These are phyloP conservation scores for Citrullus mucosospermus DNA, from an alignment of 306 rosid species.

Conservation along the genomic window DNA sequence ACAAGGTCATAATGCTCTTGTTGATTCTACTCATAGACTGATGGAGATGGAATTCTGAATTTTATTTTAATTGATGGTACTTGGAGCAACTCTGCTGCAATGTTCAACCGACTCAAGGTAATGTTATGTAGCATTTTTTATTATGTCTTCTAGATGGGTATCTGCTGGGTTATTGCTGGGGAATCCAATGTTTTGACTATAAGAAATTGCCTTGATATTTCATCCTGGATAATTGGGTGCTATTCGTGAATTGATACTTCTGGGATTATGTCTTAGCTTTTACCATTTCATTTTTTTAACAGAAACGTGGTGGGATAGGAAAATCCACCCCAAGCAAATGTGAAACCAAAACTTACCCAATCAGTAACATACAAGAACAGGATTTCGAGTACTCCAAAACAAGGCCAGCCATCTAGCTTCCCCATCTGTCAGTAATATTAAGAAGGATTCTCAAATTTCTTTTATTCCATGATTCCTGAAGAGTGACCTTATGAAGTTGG, in stretches of 20 bases:
- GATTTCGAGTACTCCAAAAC: not conserved
- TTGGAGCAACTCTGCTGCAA: constrained; percentile 96
- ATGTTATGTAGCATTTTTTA: constrained; percentile 8
- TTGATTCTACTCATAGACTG: constrained; percentile 37
- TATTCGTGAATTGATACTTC: not conserved
- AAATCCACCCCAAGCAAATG: not conserved
- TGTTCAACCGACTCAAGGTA: constrained; percentile 92
- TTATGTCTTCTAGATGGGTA: not conserved
- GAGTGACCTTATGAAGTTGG: not conserved
- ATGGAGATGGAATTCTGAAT: constrained; percentile 45
- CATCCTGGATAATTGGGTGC: not conserved
- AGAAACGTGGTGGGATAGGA: not conserved
- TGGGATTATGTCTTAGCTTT: not conserved
- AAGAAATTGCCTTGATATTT: not conserved
- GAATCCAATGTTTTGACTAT: not conserved
- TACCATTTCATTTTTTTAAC: not conserved
- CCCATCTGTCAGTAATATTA: not conserved
- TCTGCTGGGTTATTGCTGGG: not conserved
- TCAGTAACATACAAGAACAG: not conserved
- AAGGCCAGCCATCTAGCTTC: not conserved
- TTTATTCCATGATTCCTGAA: not conserved
- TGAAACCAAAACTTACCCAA: not conserved
- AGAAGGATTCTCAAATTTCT: not conserved
- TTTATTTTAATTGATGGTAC: constrained; percentile 93
- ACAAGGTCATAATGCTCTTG: constrained; percentile 18